Percentiles rank a stretch among this genome's conserved stretches.
phyloP scores from a whole-genome alignment of 768 basidiomycete species.

The Leccinum aurantiacum region DNA sequence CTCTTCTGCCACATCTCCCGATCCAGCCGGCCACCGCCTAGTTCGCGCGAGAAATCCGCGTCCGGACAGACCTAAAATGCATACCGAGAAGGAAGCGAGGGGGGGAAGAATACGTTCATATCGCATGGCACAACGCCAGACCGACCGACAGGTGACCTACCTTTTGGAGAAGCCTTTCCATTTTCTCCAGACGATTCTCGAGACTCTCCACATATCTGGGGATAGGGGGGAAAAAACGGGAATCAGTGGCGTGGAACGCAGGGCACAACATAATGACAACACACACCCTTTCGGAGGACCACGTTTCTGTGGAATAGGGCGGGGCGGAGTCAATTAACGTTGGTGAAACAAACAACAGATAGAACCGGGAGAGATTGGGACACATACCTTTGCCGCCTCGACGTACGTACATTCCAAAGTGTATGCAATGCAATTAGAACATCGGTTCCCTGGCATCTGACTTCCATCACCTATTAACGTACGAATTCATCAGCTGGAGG shows the following conservation, averaged over 20 bases:
- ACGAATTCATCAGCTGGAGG: neutral
- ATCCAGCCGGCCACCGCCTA: slow-evolving; percentile 45
- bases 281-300: slow-evolving; percentile 39
- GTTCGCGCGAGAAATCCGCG: slow-evolving; percentile 56
- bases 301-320: slow-evolving; percentile 34
- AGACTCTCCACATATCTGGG: slow-evolving; percentile 62
- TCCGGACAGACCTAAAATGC: slow-evolving; percentile 59
- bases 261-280: neutral
- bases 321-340: neutral
- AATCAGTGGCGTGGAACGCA: neutral
- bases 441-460: slow-evolving; percentile 51
- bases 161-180: slow-evolving; percentile 59
- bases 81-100: neutral
- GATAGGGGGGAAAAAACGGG: neutral
- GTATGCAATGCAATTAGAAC: slow-evolving; percentile 55
- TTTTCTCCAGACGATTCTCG: slow-evolving; percentile 60
- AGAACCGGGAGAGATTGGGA: neutral
- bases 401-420: slow-evolving; percentile 54
- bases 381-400: slow-evolving; percentile 51
- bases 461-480: slow-evolving; percentile 55
- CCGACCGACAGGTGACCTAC: slow-evolving; percentile 28
- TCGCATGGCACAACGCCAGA: slow-evolving; percentile 2
- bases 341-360: neutral
- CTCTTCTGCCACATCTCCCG: slow-evolving; percentile 36
- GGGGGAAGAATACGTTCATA: neutral